Base-by-base conservation (phyloP, 306 rosid genomes). In the Acacia melanoxylon region DNA sequence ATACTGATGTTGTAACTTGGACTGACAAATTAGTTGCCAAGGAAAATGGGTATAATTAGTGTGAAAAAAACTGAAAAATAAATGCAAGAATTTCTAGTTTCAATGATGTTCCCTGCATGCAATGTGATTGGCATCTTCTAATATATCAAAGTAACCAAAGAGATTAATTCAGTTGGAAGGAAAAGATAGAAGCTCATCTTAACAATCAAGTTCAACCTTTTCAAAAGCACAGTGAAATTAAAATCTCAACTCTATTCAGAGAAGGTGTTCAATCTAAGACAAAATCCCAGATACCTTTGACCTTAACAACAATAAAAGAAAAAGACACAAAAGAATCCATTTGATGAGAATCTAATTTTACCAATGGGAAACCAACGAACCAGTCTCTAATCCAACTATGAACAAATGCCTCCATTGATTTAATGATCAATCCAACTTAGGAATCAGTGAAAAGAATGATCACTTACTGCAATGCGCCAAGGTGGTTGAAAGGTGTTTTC, bases 401-500 rank as follows among this genome's bases (percentile, higher is more conserved):
- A 20, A 19, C 61, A 20, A 54, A 54, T 54, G 61, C 61, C 25
- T 20, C 61, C 25, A 20, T 8, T 54, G 24, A 54, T 20, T 54
- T 54, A n/a, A 58, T 58, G 63, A 58, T 58, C 29, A n/a, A 58
- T 58, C 63, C 29, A 22, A 22, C 27, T 58, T 58, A 8, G 29
- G 22, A 58, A 58, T 9, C 63, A 54, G 10, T 22, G 63, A 49
- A 54, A n/a, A 33, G 65, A 78, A 67, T 8, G 70, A 80, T n/a
- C 52, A 79, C 97, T 89, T 78, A 96, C 98, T 77, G 84, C 46
- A 4, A 66, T 75, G 42, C 59, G 49, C 74, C 31, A 37, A 76
- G 4, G 84, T 81, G 4, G 84, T 81, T 89, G 88, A 96, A 84
- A 78, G 97, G 94, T 3, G 99, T 96, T 84, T 93, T 87, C n/a